Evolutionary conservation across 2,329 filamentous ascomycete genomes (phyloP).

Genomic region (Nothophaeocryptopus gaeumannii): DNA sequence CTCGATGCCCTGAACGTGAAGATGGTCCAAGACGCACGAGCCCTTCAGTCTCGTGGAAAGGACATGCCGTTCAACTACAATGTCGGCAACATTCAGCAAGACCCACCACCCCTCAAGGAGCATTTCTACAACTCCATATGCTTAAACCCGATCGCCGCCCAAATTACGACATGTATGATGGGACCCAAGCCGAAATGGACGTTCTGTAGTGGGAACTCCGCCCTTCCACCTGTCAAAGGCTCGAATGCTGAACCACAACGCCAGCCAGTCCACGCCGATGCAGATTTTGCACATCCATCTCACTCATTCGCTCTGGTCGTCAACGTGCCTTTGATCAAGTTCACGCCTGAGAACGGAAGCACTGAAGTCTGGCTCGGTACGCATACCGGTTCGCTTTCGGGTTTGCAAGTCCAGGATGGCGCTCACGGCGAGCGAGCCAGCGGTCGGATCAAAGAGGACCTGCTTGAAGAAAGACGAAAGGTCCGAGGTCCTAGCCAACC

Average conservation of each 20-base stretch:
- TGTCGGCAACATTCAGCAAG: constrained; percentile 54
- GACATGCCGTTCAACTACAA: constrained; percentile 63
- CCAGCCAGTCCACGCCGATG: constrained; percentile 59
- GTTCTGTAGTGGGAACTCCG: constrained; percentile 58
- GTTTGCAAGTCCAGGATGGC: constrained; percentile 48
- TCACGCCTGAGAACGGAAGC: constrained; percentile 54
- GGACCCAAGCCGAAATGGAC: constrained; percentile 56
- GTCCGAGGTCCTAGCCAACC: constrained; percentile 51
- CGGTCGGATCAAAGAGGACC: constrained; percentile 47
- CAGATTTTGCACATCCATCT: constrained; percentile 56
- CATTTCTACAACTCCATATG: constrained; percentile 54
- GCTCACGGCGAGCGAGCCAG: constrained; percentile 53
- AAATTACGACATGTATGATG: constrained; percentile 55
- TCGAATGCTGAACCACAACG: constrained; percentile 33
- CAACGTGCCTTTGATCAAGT: constrained; percentile 54
- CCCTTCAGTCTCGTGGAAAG: constrained; percentile 52
- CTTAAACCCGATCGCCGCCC: constrained; percentile 55
- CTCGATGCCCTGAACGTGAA: constrained; percentile 56
- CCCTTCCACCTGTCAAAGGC: constrained; percentile 50
- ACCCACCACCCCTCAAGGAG: constrained; percentile 52
- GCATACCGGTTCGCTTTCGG: constrained; percentile 36
- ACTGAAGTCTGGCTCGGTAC: constrained; percentile 61
- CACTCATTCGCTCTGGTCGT: constrained; percentile 56
- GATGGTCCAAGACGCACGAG: constrained; percentile 58
- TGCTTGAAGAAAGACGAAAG: constrained; percentile 41